A percentile compares a stretch with the other conserved stretches of the same genome.
phyloP scores from a whole-genome alignment of 2,329 filamentous ascomycete genomes.

The Cadophora gregata region DNA sequence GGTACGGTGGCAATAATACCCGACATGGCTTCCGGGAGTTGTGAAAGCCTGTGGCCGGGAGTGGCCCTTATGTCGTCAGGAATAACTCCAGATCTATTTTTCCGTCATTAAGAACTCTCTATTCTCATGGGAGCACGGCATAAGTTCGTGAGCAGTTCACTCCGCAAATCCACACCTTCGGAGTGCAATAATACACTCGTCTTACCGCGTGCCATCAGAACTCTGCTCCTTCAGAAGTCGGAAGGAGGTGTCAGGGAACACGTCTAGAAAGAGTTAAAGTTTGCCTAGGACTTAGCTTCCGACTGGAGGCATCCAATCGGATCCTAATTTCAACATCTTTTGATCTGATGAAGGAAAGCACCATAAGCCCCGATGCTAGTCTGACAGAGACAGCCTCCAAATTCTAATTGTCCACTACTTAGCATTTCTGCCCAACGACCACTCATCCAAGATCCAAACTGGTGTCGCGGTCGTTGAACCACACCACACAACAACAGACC shows the following conservation, averaged over 20 bases:
- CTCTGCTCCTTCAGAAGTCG: not conserved
- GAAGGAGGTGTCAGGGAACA: slow-evolving; percentile 10
- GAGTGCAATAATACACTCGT: not conserved
- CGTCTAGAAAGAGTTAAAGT: slow-evolving; percentile 2
- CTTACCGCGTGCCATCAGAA: not conserved
- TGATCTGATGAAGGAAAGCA: not conserved
- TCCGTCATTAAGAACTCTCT: not conserved
- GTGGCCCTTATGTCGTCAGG: not conserved
- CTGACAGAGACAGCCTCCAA: not conserved
- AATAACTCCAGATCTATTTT: not conserved
- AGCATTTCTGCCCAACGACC: slow-evolving; percentile 1
- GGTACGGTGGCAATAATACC: not conserved
- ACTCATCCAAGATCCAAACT: not conserved
- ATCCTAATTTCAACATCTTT: not conserved
- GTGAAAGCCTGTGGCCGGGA: not conserved
- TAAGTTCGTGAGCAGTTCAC: not conserved
- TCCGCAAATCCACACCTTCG: not conserved
- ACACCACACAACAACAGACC: not conserved
- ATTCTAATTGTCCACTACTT: not conserved
- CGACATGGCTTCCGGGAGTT: not conserved
- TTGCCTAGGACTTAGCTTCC: not conserved
- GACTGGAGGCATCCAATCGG: slow-evolving; percentile 8
- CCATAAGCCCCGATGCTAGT: not conserved
- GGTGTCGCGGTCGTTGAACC: not conserved
- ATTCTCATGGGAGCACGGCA: not conserved